phyloP scores from a whole-genome alignment of 768 basidiomycete genomes.

The Gelatoporia subvermispora region DNA sequence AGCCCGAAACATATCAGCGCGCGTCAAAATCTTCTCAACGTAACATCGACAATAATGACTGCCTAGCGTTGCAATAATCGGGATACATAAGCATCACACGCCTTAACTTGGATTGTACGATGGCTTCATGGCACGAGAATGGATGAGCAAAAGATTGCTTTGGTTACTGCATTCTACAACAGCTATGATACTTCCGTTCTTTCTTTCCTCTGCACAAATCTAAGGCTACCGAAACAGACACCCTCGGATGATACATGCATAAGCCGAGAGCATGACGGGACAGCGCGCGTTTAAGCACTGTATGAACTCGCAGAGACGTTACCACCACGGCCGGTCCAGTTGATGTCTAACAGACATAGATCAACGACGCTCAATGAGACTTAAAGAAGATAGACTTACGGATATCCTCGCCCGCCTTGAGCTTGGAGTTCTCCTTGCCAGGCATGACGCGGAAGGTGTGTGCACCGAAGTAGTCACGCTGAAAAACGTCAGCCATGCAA shows the following conservation, averaged over 20 bases:
- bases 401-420: conserved; percentile 81
- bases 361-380: background rate
- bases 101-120: too few relatives aligned
- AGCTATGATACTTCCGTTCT: background rate
- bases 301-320: conserved; percentile 90
- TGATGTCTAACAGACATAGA: conserved; percentile 59
- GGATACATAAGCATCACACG: too few relatives aligned
- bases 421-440: conserved; percentile 82
- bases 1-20: background rate
- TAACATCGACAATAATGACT: too few relatives aligned
- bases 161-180: background rate
- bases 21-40: background rate
- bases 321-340: conserved; percentile 98
- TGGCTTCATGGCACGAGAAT: background rate
- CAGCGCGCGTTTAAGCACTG: conserved; percentile 41
- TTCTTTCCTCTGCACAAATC: too few relatives aligned
- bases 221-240: too few relatives aligned
- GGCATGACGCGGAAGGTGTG: conserved; percentile 96
- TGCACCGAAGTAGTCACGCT: conserved; percentile 99
- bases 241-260: background rate
- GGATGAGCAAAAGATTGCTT: too few relatives aligned
- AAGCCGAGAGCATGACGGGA: background rate
- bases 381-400: conserved; percentile 47
- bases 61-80: too few relatives aligned
- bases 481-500: conserved; percentile 4